Base-by-base conservation (phyloP, 2,329 filamentous ascomycete genomes). In the Hymenoscyphus linearis region DNA sequence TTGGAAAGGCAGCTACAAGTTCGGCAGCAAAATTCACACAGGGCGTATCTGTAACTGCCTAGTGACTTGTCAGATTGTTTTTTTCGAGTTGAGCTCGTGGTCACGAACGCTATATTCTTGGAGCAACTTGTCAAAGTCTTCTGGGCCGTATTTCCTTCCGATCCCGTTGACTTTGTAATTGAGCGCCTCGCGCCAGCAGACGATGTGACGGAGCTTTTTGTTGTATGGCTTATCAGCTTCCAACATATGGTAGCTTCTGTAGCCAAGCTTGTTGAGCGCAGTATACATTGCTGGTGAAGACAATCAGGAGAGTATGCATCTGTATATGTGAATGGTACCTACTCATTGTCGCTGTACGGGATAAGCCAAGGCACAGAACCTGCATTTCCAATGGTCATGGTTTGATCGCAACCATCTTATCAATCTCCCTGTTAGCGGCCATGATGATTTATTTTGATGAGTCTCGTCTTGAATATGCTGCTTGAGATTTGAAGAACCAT, bases 1-100 rank as follows among this genome's bases (percentile, higher is more conserved):
- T 53, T 53, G 57, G 57, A 27, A 36, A 59, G 31, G 44, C 47
- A 18, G 26, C 57, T 9, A 59, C 34, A 59, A 59, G 57, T 26
- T 59, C 44, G 18, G 52, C 22, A n/a, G 57, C 31, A 47, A 53
- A 59, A n/a, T 59, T 59, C 9, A 47, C 57, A 40, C 57, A 59
- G 18, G 57, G 57, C n/a, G 27, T 40, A 27, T 59, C 57, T 14
- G 57, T 59, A 9, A 59, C 57, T 12, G 57, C 57, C 57, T 59
- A 25, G 18, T 52, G 22, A 22, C 7, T 12, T 16, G 3, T 52
- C 12, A 26, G 50, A 14, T 26, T n/a, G n/a, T 27, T 13, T 18
- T 5, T 26, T 2, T n/a, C 14, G 6, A 27, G 3, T 2, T 12
- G 3, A 52, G 10, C 13, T 13, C 16, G 2, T 4, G 22, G 2